Conservation (phyloP, 2,329 filamentous ascomycete genomes). For the Trichoderma lentiforme region DNA sequence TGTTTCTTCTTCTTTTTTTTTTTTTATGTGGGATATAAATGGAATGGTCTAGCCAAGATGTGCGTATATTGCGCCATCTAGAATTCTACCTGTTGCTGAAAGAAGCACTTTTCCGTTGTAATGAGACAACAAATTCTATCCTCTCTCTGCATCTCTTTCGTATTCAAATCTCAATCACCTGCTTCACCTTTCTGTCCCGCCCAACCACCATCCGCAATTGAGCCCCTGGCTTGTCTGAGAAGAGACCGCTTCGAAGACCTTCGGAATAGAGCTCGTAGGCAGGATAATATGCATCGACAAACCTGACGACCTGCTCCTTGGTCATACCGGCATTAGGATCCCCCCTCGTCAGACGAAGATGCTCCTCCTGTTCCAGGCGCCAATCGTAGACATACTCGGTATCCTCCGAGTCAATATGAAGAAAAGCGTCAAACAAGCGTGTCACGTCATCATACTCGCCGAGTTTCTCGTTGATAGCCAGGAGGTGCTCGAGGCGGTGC, state of each 20-base stretch:
- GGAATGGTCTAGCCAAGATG: not conserved
- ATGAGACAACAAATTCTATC: not conserved
- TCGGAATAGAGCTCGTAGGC: slow-evolving; percentile 68
- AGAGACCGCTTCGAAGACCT: slow-evolving; percentile 55
- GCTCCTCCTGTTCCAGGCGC: slow-evolving; percentile 76
- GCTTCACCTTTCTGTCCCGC: slow-evolving; percentile 56
- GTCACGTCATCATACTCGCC: slow-evolving; percentile 48
- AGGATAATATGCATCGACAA: slow-evolving; percentile 68
- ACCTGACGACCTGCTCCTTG: slow-evolving; percentile 71
- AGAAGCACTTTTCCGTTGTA: not conserved
- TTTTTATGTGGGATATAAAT: not conserved
- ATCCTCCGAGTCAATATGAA: slow-evolving; percentile 67
- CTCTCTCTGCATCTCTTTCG: not conserved
- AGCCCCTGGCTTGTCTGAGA: slow-evolving; percentile 46
- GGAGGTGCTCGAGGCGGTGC: slow-evolving; percentile 49
- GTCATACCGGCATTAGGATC: slow-evolving; percentile 66
- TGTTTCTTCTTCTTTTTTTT: not conserved
- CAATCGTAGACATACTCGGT: slow-evolving; percentile 76
- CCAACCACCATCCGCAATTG: slow-evolving; percentile 63
- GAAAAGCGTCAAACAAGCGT: slow-evolving; percentile 50
- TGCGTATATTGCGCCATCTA: not conserved
- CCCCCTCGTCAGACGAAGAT: slow-evolving; percentile 62
- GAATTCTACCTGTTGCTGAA: not conserved
- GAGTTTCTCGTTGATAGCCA: slow-evolving; percentile 49
- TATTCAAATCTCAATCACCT: slow-evolving; percentile 42